Conservation (phyloP, 805 yeast species). For the Saturnispora besseyi region DNA sequence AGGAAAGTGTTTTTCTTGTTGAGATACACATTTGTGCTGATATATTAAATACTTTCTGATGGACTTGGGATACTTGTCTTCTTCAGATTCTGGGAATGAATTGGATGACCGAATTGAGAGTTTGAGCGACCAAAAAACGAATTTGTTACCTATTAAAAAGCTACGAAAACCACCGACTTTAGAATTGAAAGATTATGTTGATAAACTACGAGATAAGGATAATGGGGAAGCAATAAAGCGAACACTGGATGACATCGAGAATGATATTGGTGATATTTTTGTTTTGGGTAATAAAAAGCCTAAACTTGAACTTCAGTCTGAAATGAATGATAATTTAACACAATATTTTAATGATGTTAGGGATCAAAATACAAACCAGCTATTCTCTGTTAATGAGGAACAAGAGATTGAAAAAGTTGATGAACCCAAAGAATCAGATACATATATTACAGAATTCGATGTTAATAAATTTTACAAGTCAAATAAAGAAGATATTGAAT, state of each 20-base stretch:
- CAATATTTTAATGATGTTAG: background rate
- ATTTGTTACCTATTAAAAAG: background rate
- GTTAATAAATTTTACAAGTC: constrained; percentile 31
- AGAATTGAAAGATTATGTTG: background rate
- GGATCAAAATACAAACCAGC: background rate
- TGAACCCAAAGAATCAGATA: background rate
- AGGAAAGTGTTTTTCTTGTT: background rate
- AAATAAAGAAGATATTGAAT: constrained; percentile 24
- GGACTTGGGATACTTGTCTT: background rate
- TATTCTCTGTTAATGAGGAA: background rate
- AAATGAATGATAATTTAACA: background rate
- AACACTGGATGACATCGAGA: background rate
- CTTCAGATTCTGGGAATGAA: background rate
- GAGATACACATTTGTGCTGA: background rate
- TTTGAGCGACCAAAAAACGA: background rate
- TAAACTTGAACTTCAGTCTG: background rate
- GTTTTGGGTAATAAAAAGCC: background rate
- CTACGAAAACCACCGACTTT: background rate
- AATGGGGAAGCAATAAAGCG: background rate
- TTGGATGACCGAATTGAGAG: background rate
- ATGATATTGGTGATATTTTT: background rate
- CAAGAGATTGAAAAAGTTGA: background rate
- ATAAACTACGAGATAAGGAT: background rate
- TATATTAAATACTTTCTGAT: background rate
- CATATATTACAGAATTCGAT: constrained; percentile 22